Evolutionary conservation across 1,284 basidiomycete genomes (phyloP).

Genomic region (Paramarasmius palmivorus): DNA sequence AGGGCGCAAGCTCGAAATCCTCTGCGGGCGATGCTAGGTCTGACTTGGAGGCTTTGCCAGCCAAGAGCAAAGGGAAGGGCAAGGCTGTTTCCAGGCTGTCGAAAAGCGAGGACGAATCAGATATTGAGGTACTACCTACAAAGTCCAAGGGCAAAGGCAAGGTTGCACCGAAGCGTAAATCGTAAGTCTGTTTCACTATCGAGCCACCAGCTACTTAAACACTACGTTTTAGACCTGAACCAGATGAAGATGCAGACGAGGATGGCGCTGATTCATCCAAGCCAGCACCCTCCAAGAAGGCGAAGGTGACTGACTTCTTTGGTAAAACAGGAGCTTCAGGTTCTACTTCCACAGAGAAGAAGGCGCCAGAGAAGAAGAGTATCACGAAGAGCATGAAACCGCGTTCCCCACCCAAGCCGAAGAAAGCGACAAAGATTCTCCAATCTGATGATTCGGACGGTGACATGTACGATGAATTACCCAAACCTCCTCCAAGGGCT

Average conservation of each 20-base stretch:
- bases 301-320: conserved; percentile 63
- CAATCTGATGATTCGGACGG: conserved; percentile 32
- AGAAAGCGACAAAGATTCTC: conserved; percentile 33
- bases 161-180: conserved; percentile 47
- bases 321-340: conserved; percentile 45
- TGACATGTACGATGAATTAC: conserved; percentile 29
- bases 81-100: no score
- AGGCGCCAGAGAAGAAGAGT: conserved; percentile 25
- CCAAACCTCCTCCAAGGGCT: conserved; percentile 27
- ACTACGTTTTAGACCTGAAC: conserved; percentile 28
- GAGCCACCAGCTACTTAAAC: neutral
- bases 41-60: conserved; percentile 8
- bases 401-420: conserved; percentile 44
- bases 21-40: conserved; percentile 4
- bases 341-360: conserved; percentile 7
- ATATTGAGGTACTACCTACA: no score
- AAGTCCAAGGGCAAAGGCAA: conserved; percentile 36
- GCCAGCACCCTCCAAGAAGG: conserved; percentile 42
- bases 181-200: conserved; percentile 33
- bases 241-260: conserved; percentile 44
- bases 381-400: conserved; percentile 57
- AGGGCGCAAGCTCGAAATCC: conserved; percentile 1
- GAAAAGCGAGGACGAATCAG: no score
- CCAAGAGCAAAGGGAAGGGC: conserved; percentile 22
- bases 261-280: conserved; percentile 30